Base-by-base conservation (phyloP, 78 protist genomes). In the Polysphondylium violaceum region DNA sequence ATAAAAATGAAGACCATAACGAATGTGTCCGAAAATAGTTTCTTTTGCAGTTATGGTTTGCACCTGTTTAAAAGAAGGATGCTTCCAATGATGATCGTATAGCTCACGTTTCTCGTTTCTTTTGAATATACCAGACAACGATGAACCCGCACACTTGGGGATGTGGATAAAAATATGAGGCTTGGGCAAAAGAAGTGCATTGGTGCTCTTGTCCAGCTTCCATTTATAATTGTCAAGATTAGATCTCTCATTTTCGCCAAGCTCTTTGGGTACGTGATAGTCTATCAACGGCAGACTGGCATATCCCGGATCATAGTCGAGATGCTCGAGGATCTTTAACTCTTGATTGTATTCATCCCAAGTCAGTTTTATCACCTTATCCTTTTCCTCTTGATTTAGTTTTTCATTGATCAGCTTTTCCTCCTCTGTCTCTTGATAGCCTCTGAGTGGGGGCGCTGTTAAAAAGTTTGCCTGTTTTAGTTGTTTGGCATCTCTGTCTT, bases 121-220 rank as follows among this genome's bases (percentile, higher is more conserved):
- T 50, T 69, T 83, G 50, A 83, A 67, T 7, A 83, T 83, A 9
- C 60, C 38, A 12, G 56, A 55, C 14, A 83, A 63, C 9, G 79
- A 69, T 16, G 73, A 58, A 16, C 91, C 91, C 0, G 60, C 91
- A 38, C 81, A 61, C 73, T 83, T 83, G 21, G 91, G 91, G 11
- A 83, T 61, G 44, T 83, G 91, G 0, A 83, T 71, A 43, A 83
- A 83, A 31, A 83, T 67, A 44, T 69, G 79, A 50, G 91, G 91
- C 23, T 55, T 69, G 5, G 91, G 81, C 21, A 83, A 41, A 5
- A 38, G 53, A 19, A 83, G 55, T 83, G 78, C 81, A 31, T 83
- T 83, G 12, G 11, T 25, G 2, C 25, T 14, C 1, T 29, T 58
- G 0, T 60, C 67, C 9, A 23, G 23, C 43, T 83, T 83, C 91